Base-by-base conservation (phyloP, 306 rosid genomes). In the Dalbergia cultrata region DNA sequence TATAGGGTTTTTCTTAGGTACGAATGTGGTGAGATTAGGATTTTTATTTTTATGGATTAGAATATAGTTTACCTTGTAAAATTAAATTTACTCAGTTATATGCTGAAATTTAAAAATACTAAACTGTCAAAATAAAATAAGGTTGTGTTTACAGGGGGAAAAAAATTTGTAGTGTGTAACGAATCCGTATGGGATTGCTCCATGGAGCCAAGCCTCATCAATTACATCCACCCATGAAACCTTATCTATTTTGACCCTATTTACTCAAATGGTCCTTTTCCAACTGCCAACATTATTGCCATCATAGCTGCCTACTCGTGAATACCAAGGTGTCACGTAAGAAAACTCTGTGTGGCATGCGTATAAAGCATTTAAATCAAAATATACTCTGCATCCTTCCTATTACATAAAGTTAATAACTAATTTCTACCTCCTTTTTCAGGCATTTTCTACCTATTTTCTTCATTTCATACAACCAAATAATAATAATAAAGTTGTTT, bases 271-370 rank as follows among this genome's bases (percentile, higher is more conserved):
- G 73, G 59, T 14, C 41, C 66, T 12, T 26, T 44, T 41, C 44
- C 74, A 58, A 67, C 64, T 26, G 49, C 59, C 44, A 47, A 47
- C 49, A 11, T 74, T 31, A 66, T 77, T 61, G 37, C 58, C 54
- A 62, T 18, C 58, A 12, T 3, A 18, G 8, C 52, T 34, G 35
- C 60, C 33, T 21, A 26, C 71, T 33, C 35, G 13, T 70, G 9
- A 59, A 50, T 77, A 70, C 37, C 53, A 53, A 39, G 0, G 35
- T 21, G 64, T 39, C 11, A 47, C 43, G 8, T 12, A 10, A 18
- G 69, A 81, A 43, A 73, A 64, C 37, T 63, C 67, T 52, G 7
- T 63, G 49, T 64, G n/a, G 3, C 79, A 60, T 63, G 66, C 79
- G 60, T 19, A 26, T 10, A 64, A 63, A 18, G 35, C 47, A 34